These are phyloP conservation scores for Arabidopsis arenosa DNA, from an alignment of 345 rosid species.

Conservation along the genomic window DNA sequence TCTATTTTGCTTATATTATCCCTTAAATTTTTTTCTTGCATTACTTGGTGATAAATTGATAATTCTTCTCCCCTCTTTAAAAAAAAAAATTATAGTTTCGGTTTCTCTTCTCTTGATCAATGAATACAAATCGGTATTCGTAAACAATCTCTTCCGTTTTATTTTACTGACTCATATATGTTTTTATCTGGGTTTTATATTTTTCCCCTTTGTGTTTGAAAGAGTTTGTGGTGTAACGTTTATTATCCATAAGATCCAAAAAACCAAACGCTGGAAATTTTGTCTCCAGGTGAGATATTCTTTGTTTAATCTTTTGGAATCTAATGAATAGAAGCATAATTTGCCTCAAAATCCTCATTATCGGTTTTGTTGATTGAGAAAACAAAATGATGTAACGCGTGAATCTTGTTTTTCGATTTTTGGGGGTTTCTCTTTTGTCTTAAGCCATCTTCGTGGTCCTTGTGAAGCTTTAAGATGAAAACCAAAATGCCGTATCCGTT, in stretches of 20 bases:
- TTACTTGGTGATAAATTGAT: conserved; percentile 18
- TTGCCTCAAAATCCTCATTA: not conserved
- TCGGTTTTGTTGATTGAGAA: conserved; percentile 10
- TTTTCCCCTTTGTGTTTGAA: not conserved
- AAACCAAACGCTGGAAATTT: conserved; percentile 12
- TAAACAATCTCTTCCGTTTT: conserved; percentile 22
- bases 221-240: conserved; percentile 20
- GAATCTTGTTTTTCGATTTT: not conserved
- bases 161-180: not conserved
- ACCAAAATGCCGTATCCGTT: conserved; percentile 21
- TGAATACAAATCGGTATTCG: conserved; percentile 22
- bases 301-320: not conserved
- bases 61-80: not conserved
- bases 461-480: conserved; percentile 1
- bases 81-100: conserved; percentile 5
- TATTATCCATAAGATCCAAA: conserved; percentile 25
- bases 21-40: not conserved
- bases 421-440: conserved; percentile 1
- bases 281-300: conserved; percentile 19
- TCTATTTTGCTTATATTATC: not conserved
- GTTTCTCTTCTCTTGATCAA: conserved; percentile 39
- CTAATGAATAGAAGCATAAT: not conserved
- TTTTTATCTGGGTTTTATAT: conserved; percentile 10
- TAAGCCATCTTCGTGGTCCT: conserved; percentile 21
- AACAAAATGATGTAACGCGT: not conserved